phyloP scores from a whole-genome alignment of 768 basidiomycete genomes.

The Mycena leptocephala region DNA sequence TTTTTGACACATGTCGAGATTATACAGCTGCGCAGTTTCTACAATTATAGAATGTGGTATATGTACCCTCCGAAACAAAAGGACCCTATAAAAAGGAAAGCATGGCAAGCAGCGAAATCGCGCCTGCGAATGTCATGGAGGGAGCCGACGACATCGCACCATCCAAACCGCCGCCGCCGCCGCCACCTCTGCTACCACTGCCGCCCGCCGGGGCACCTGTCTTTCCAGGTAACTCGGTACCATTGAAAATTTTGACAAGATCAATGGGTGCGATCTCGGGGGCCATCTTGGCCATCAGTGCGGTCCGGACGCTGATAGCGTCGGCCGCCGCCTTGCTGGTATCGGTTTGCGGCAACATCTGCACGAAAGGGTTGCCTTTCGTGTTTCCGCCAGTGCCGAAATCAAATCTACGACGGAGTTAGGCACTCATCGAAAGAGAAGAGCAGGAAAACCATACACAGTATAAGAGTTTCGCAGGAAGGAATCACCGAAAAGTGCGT shows the following conservation, averaged over 20 bases:
- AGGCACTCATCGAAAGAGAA: neutral
- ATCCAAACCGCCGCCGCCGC: neutral
- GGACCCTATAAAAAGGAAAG: neutral
- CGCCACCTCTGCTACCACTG: neutral
- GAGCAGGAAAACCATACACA: neutral
- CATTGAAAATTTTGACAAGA: constrained; percentile 34
- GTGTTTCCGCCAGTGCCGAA: constrained; percentile 32
- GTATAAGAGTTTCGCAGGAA: constrained; percentile 29
- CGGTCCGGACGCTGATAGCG: constrained; percentile 7
- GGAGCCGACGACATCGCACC: neutral
- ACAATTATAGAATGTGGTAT: constrained; percentile 7
- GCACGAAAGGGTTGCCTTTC: constrained; percentile 23
- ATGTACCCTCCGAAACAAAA: neutral
- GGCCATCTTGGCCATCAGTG: constrained; percentile 26
- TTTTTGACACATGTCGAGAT: constrained; percentile 17
- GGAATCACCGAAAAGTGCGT: constrained; percentile 34
- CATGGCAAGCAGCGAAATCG: constrained; percentile 2
- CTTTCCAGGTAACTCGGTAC: constrained; percentile 4
- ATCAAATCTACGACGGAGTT: constrained; percentile 17
- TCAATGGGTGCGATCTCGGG: constrained; percentile 27
- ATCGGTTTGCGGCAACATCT: constrained; percentile 32
- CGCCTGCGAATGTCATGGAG: neutral
- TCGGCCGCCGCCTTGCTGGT: constrained; percentile 16
- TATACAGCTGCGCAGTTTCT: constrained; percentile 16
- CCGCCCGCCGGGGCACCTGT: neutral